Conservation (phyloP, 192 early-diverging fungal genomes). For the Irineochytrium annulatum region DNA sequence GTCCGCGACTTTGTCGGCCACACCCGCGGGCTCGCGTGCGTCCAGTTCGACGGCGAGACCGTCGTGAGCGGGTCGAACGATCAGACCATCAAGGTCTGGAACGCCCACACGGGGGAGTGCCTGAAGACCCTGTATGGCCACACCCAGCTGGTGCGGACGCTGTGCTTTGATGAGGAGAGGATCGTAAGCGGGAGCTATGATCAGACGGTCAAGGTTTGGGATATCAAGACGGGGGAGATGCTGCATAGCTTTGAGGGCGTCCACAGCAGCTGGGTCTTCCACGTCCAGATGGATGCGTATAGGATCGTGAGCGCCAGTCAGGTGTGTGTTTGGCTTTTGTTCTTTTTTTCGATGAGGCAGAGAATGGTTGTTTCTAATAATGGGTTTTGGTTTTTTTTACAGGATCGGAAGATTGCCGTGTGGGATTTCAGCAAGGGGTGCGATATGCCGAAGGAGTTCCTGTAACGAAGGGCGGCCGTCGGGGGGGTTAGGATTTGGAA, state of each 20-base stretch:
- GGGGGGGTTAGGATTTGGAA: too few species aligned
- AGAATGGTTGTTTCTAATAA: neutral
- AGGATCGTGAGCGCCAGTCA: conserved; percentile 78
- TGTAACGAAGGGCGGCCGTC: too few species aligned
- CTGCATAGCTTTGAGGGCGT: conserved; percentile 53
- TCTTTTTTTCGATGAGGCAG: neutral
- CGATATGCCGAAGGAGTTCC: conserved; percentile 14
- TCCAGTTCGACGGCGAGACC: conserved; percentile 33
- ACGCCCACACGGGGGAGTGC: conserved; percentile 35
- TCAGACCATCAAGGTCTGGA: conserved; percentile 41
- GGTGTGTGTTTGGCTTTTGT: neutral
- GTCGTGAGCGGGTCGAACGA: conserved; percentile 48
- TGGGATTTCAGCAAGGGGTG: conserved; percentile 48
- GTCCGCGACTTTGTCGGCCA: conserved; percentile 34
- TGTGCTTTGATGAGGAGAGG: conserved; percentile 75
- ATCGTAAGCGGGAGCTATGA: conserved; percentile 93
- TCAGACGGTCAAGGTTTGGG: conserved; percentile 93
- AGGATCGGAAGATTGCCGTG: conserved; percentile 50
- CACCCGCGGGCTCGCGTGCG: conserved; percentile 40
- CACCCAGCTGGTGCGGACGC: conserved; percentile 83
- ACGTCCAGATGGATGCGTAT: conserved; percentile 79
- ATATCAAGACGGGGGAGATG: conserved; percentile 73
- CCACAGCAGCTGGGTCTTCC: conserved; percentile 95
- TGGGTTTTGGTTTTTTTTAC: neutral
- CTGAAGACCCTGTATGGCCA: conserved; percentile 59